phyloP scores from a whole-genome alignment of 2,329 filamentous ascomycete genomes.

The Penicillium rolfsii region DNA sequence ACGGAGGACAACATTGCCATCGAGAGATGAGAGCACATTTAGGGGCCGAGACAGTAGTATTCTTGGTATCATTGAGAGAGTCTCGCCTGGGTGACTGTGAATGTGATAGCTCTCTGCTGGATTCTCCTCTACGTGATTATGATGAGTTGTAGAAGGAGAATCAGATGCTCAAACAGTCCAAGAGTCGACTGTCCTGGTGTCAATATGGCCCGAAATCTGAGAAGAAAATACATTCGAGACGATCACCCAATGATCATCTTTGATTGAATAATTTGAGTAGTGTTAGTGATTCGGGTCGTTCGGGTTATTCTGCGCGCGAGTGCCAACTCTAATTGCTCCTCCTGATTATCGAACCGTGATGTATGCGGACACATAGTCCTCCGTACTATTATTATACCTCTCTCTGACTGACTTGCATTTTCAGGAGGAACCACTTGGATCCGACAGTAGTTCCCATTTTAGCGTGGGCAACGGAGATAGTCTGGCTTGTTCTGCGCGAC shows the following conservation, averaged over 20 bases:
- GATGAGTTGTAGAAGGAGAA: too few relatives aligned
- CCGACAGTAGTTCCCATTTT: not conserved
- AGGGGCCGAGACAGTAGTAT: not conserved
- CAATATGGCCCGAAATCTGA: too few relatives aligned
- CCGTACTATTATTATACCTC: not conserved
- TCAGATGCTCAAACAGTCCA: too few relatives aligned
- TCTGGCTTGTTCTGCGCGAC: not conserved
- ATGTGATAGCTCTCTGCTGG: too few relatives aligned
- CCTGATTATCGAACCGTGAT: not conserved
- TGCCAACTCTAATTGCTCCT: not conserved
- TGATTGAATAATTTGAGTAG: too few relatives aligned
- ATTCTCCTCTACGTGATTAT: too few relatives aligned
- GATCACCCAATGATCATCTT: too few relatives aligned
- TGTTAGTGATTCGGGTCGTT: too few relatives aligned
- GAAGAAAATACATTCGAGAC: too few relatives aligned
- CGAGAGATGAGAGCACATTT: not conserved
- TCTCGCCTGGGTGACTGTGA: too few relatives aligned
- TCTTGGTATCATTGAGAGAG: not conserved
- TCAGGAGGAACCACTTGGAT: not conserved
- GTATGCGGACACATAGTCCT: not conserved
- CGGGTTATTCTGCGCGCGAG: too few relatives aligned
- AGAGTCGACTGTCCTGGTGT: too few relatives aligned
- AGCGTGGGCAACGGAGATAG: constrained; percentile 1
- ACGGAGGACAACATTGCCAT: not conserved
- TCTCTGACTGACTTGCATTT: not conserved